Evolutionary conservation across 306 rosid species (phyloP).

Genomic region (Phaseolus lunatus): DNA sequence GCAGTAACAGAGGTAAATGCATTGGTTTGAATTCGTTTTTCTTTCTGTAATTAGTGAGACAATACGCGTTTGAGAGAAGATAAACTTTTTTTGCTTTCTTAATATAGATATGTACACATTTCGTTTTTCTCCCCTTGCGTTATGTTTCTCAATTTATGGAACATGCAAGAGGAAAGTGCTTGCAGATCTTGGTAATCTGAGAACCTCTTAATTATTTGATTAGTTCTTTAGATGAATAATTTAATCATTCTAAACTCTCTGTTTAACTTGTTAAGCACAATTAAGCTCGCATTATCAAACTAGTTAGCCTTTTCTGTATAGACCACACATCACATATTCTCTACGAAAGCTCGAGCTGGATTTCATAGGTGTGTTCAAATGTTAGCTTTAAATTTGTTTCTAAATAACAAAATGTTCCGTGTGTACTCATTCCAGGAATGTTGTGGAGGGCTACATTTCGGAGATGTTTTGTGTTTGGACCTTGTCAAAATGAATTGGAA

Average conservation of each 20-base stretch:
- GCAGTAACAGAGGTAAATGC: no score
- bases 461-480: slow-evolving; percentile 81
- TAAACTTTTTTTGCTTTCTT: slow-evolving; percentile 48
- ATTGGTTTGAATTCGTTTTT: slow-evolving; percentile 41
- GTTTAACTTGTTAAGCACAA: neutral
- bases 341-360: no score
- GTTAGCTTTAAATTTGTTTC: neutral
- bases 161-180: slow-evolving; percentile 13
- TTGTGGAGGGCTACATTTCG: slow-evolving; percentile 89
- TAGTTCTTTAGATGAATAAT: neutral
- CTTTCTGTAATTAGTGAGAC: slow-evolving; percentile 56
- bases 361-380: no score
- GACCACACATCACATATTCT: no score
- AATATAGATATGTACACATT: slow-evolving; percentile 34
- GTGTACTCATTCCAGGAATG: slow-evolving; percentile 71
- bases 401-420: slow-evolving; percentile 19
- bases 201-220: slow-evolving; percentile 29
- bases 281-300: neutral
- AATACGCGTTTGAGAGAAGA: slow-evolving; percentile 28
- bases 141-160: slow-evolving; percentile 16
- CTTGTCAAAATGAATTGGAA: slow-evolving; percentile 83
- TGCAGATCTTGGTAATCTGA: slow-evolving; percentile 16
- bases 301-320: neutral
- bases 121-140: neutral
- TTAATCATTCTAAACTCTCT: slow-evolving; percentile 23